Conservation (phyloP, 129 eudicot species). For the sunflower (Helianthus annuus) region HanXRQr2.0-SUNRISE NC_035446.2:67128463-67128962, state of each 20-base stretch:
- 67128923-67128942: too few species aligned
- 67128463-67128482: conserved; percentile 74
- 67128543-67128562: conserved; percentile 22
- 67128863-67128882: too few species aligned
- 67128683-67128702: conserved; percentile 46
- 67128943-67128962: too few species aligned
- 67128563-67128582: conserved; percentile 18
- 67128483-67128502: conserved; percentile 58
- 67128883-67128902: too few species aligned
- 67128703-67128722: neutral
- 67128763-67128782: conserved; percentile 18
- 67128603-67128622: conserved; percentile 14
- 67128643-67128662: conserved; percentile 35
- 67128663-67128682: too few species aligned
- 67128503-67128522: conserved; percentile 50
- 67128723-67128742: conserved; percentile 9
- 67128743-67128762: conserved; percentile 21
- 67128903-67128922: too few species aligned
- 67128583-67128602: conserved; percentile 10
- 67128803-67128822: conserved; percentile 30
- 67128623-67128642: conserved; percentile 60
- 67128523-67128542: conserved; percentile 93
- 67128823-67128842: conserved; percentile 34
- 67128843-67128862: too few species aligned
- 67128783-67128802: neutral